phyloP scores from a whole-genome alignment of 352 stramenopile genomes.

The Phytopythium mirpurense region DNA sequence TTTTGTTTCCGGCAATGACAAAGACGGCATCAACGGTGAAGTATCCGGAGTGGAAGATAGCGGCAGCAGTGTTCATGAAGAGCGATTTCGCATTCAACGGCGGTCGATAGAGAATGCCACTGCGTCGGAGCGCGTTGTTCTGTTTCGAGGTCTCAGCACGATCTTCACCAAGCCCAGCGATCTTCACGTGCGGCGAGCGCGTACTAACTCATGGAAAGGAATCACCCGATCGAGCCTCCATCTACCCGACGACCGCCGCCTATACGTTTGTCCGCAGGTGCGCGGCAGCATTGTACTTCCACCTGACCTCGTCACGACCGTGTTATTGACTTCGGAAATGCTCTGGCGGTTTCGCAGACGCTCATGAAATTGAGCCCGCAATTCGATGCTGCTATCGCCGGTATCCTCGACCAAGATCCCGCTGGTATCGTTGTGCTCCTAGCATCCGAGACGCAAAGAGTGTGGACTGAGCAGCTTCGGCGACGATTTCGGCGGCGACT shows the following conservation, averaged over 20 bases:
- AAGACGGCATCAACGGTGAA: too few species aligned
- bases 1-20: conserved; percentile 23
- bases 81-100: not conserved
- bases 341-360: too few species aligned
- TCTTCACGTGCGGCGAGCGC: conserved; percentile 1
- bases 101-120: conserved; percentile 8
- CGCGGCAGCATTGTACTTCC: too few species aligned
- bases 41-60: not conserved
- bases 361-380: conserved; percentile 61
- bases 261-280: conserved; percentile 59
- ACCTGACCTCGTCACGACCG: too few species aligned
- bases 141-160: conserved; percentile 61
- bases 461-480: conserved; percentile 51
- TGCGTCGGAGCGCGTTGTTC: conserved; percentile 68
- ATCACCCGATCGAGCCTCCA: conserved; percentile 32
- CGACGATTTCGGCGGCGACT: conserved; percentile 32
- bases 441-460: conserved; percentile 32
- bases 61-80: too few species aligned
- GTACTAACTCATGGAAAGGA: not conserved
- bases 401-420: conserved; percentile 33
- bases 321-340: too few species aligned
- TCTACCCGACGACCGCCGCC: conserved; percentile 29
- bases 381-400: conserved; percentile 39
- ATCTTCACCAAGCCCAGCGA: conserved; percentile 35
- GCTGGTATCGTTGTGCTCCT: conserved; percentile 38